These are phyloP conservation scores for Populus trichocarpa DNA, from an alignment of 441 rosid genomes.

Conservation along the genomic window DNA sequence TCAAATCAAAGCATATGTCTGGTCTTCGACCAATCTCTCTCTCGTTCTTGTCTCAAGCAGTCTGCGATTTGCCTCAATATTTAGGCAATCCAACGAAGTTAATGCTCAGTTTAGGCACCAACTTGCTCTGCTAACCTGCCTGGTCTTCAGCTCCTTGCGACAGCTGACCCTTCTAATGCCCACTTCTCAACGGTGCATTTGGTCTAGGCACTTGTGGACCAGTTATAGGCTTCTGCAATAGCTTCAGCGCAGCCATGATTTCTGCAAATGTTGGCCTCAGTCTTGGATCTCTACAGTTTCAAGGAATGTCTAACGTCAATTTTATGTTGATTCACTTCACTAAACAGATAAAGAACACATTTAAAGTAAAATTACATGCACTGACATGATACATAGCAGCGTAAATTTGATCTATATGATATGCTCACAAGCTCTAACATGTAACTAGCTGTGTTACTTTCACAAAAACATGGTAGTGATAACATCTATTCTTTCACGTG, in stretches of 20 bases:
- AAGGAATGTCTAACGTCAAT: conserved; percentile 17
- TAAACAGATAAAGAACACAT: neutral
- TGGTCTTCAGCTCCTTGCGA: conserved; percentile 25
- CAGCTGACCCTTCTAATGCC: conserved; percentile 25
- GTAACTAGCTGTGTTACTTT: neutral
- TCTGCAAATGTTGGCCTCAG: conserved; percentile 91
- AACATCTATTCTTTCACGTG: too few relatives aligned
- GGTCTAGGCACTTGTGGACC: conserved; percentile 48
- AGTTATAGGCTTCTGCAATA: conserved; percentile 75
- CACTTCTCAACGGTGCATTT: conserved; percentile 21
- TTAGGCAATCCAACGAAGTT: neutral
- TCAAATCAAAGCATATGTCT: conserved; percentile 19
- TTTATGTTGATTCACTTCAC: neutral
- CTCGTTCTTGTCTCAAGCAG: conserved; percentile 8
- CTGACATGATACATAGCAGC: neutral
- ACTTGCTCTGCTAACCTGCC: conserved; percentile 10
- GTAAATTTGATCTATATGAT: neutral
- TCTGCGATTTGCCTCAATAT: conserved; percentile 14
- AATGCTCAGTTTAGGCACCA: neutral
- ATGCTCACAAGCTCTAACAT: neutral
- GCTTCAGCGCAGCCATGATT: conserved; percentile 86
- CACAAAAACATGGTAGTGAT: too few relatives aligned
- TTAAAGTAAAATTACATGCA: neutral
- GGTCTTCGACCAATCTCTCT: conserved; percentile 24
- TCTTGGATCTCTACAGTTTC: conserved; percentile 63